Evolutionary conservation across 306 rosid genomes (phyloP).

Genomic region (Oxytropis ochrocephala): DNA sequence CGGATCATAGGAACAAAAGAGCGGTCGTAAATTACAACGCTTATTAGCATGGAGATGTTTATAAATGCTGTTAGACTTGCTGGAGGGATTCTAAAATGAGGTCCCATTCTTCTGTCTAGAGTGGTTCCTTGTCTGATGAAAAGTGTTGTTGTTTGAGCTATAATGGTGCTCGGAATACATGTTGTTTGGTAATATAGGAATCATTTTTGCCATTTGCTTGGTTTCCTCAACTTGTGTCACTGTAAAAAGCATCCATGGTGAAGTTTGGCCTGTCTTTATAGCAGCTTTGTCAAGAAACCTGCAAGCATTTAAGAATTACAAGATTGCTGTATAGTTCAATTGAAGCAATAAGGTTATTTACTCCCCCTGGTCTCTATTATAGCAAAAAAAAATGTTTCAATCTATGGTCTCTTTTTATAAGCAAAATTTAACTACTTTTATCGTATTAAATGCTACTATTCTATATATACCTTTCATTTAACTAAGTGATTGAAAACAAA

Average conservation of each 20-base stretch:
- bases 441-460: no score
- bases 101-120: slow-evolving; percentile 48
- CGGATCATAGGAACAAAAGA: slow-evolving; percentile 37
- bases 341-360: neutral
- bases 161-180: slow-evolving; percentile 50
- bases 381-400: no score
- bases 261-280: slow-evolving; percentile 24
- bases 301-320: neutral
- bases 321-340: neutral
- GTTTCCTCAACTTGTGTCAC: slow-evolving; percentile 87
- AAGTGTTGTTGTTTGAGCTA: slow-evolving; percentile 50
- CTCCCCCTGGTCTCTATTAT: no score
- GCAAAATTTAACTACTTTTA: no score
- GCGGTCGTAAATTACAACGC: slow-evolving; percentile 50
- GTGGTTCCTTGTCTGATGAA: slow-evolving; percentile 66
- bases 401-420: no score
- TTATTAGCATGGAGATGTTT: slow-evolving; percentile 58
- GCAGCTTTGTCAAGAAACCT: slow-evolving; percentile 81
- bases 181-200: slow-evolving; percentile 61
- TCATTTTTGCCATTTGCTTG: slow-evolving; percentile 73
- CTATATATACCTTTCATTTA: no score
- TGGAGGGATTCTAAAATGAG: slow-evolving; percentile 57
- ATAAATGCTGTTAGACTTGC: slow-evolving; percentile 51
- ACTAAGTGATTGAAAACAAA: no score
- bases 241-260: slow-evolving; percentile 55